Evolutionary conservation across 2,329 filamentous ascomycete species (phyloP).

Genomic region (Nigrospora oryzae): DNA sequence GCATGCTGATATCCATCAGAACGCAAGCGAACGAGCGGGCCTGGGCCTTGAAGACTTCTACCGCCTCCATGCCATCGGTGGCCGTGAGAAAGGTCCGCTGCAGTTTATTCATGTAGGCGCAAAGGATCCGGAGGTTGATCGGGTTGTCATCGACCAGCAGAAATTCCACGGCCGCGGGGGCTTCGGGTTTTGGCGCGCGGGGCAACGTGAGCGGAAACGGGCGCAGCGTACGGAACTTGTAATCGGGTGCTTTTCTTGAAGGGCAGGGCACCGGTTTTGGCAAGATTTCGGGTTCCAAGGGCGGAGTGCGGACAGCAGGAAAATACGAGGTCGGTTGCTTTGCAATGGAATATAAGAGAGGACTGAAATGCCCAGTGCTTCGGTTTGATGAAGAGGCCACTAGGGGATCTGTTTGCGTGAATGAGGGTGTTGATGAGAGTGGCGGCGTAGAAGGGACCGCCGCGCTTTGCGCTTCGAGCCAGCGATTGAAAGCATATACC

Average conservation of each 20-base stretch:
- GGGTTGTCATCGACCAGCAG: conserved; percentile 31
- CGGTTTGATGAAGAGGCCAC: no score
- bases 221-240: no score
- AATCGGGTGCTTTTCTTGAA: no score
- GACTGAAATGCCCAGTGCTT: no score
- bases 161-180: not conserved
- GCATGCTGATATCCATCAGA: conserved; percentile 33
- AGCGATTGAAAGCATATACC: not conserved
- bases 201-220: not conserved
- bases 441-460: not conserved
- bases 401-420: no score
- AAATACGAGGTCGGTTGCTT: not conserved
- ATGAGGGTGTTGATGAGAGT: no score
- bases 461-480: not conserved
- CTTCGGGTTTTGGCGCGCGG: not conserved
- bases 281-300: no score
- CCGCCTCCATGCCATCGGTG: conserved; percentile 26
- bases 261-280: no score
- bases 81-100: conserved; percentile 20
- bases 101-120: conserved; percentile 19
- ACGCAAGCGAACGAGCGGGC: conserved; percentile 2
- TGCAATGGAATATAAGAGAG: not conserved
- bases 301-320: no score
- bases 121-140: conserved; percentile 24
- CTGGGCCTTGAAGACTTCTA: conserved; percentile 20